phyloP scores from a whole-genome alignment of 2,329 filamentous ascomycete genomes.

The Fusarium subtropicale region DNA sequence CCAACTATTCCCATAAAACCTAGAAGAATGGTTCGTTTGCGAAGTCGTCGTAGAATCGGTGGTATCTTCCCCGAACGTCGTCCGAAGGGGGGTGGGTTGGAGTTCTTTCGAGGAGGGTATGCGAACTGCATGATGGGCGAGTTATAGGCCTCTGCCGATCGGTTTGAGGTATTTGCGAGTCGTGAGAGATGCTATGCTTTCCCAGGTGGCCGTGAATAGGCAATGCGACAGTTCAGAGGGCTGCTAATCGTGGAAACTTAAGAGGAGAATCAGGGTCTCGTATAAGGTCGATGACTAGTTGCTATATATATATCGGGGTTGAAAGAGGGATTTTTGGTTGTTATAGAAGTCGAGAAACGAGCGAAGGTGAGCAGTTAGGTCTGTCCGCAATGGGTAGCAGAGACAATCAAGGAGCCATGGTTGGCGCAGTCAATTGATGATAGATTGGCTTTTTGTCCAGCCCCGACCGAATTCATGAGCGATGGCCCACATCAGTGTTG shows the following conservation, averaged over 20 bases:
- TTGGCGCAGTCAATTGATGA: constrained; percentile 31
- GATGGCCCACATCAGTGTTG: constrained; percentile 38
- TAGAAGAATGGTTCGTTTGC: constrained; percentile 69
- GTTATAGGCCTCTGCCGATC: background rate
- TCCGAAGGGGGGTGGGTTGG: constrained; percentile 78
- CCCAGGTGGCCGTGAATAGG: constrained; percentile 2
- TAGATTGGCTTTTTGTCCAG: constrained; percentile 43
- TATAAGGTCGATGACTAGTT: constrained; percentile 25
- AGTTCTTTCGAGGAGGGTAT: constrained; percentile 85
- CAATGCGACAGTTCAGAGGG: constrained; percentile 13
- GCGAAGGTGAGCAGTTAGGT: constrained; percentile 20
- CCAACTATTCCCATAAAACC: constrained; percentile 65
- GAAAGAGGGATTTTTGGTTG: background rate
- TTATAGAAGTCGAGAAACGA: constrained; percentile 21
- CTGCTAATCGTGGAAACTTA: constrained; percentile 18
- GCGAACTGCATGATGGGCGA: constrained; percentile 82
- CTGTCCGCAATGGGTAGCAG: constrained; percentile 10
- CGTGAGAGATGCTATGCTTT: background rate
- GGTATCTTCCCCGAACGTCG: constrained; percentile 67
- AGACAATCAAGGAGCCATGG: constrained; percentile 30
- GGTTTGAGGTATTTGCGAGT: background rate
- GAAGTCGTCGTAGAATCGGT: constrained; percentile 68
- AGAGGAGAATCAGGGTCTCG: constrained; percentile 14
- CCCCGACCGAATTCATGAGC: constrained; percentile 36
- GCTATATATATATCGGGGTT: background rate